These are phyloP conservation scores for Tripterygium wilfordii DNA, from an alignment of 177 flowering plant species.

Conservation along the genomic window DNA sequence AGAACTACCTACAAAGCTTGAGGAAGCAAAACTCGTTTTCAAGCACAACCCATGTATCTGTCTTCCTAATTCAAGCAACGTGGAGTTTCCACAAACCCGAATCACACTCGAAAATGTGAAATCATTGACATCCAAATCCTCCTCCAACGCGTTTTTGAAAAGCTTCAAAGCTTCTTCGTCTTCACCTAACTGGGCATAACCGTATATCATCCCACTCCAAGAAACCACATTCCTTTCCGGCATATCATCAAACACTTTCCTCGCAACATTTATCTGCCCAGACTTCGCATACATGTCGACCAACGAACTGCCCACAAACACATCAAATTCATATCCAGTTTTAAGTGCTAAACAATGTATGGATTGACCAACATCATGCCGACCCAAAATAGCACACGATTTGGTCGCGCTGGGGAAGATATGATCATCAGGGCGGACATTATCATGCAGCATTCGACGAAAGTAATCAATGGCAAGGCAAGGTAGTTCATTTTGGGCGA, in stretches of 20 bases:
- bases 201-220: constrained; percentile 92
- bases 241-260: constrained; percentile 78
- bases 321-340: constrained; percentile 55
- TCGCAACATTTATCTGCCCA: constrained; percentile 46
- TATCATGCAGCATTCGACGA: constrained; percentile 39
- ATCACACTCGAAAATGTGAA: constrained; percentile 81
- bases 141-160: constrained; percentile 54
- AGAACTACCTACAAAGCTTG: constrained; percentile 75
- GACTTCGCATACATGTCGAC: constrained; percentile 91
- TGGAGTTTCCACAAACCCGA: constrained; percentile 63
- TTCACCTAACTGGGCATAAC: constrained; percentile 69
- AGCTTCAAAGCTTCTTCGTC: constrained; percentile 71
- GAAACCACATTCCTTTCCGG: constrained; percentile 84
- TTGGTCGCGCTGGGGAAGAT: constrained; percentile 67
- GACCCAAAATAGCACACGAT: constrained; percentile 51
- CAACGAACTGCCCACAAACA: constrained; percentile 79
- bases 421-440: constrained; percentile 58
- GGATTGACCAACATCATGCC: constrained; percentile 35
- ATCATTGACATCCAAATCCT: constrained; percentile 70
- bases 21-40: constrained; percentile 55
- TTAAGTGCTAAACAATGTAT: constrained; percentile 57
- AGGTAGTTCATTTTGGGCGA: constrained; percentile 85
- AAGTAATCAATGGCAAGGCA: constrained; percentile 48
- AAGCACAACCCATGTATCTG: constrained; percentile 70
- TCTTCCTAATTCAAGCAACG: constrained; percentile 67